Percentiles rank a stretch among this genome's conserved stretches.
Evolutionary conservation across 805 yeast species (phyloP).

Genomic region (Saccharomycodes ludwigii): DNA sequence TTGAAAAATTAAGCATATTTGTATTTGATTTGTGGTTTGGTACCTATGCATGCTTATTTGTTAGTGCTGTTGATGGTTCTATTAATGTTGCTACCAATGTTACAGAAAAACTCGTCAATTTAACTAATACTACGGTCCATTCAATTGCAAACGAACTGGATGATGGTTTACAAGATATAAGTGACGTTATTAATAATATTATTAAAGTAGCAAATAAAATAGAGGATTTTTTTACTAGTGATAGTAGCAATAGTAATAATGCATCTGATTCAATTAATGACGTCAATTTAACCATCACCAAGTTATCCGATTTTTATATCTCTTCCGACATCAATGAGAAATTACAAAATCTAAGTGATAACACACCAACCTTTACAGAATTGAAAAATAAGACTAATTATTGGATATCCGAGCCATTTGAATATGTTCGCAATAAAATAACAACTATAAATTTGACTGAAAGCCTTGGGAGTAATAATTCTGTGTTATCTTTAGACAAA

Average conservation of each 20-base stretch:
- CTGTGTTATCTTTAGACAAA: too few relatives aligned
- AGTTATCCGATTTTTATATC: slow-evolving; percentile 47
- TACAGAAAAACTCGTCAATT: slow-evolving; percentile 46
- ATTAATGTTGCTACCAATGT: slow-evolving; percentile 63
- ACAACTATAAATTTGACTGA: too few relatives aligned
- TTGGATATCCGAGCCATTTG: slow-evolving; percentile 50
- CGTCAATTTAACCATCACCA: slow-evolving; percentile 46
- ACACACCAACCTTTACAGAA: slow-evolving; percentile 53
- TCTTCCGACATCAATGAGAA: slow-evolving; percentile 51
- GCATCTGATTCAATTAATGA: slow-evolving; percentile 26
- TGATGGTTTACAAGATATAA: slow-evolving; percentile 49
- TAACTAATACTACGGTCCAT: slow-evolving; percentile 50
- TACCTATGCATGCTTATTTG: slow-evolving; percentile 72
- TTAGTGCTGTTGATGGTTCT: slow-evolving; percentile 62
- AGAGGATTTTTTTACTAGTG: slow-evolving; percentile 42
- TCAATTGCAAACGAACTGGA: slow-evolving; percentile 49
- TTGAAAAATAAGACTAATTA: slow-evolving; percentile 47
- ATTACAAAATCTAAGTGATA: slow-evolving; percentile 36
- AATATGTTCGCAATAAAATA: slow-evolving; percentile 30
- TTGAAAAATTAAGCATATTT: slow-evolving; percentile 50
- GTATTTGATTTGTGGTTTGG: slow-evolving; percentile 66
- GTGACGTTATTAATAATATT: slow-evolving; percentile 44
- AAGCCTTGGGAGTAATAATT: too few relatives aligned
- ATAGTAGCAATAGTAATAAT: slow-evolving; percentile 22
- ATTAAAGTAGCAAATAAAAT: slow-evolving; percentile 39